A percentile compares a stretch with the other conserved stretches of the same genome.
phyloP scores from a whole-genome alignment of 306 rosid genomes.

The Quercus robur region DNA sequence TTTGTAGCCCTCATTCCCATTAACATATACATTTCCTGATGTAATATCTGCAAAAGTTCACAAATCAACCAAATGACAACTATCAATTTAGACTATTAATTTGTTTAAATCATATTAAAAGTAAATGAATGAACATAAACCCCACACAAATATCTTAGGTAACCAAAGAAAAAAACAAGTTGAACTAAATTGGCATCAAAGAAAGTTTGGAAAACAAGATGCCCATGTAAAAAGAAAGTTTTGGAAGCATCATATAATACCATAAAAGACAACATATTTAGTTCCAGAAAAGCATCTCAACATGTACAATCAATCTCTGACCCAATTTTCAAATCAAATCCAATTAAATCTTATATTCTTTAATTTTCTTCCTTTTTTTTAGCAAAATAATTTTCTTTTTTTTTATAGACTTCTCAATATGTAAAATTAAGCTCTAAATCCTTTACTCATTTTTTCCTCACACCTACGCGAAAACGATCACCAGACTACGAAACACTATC shows the following conservation, averaged over 20 bases:
- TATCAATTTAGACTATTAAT: not conserved
- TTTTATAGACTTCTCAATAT: too few species aligned
- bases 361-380: too few species aligned
- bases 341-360: not conserved
- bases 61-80: conserved; percentile 9
- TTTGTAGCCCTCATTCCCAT: conserved; percentile 51
- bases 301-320: not conserved
- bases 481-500: not conserved
- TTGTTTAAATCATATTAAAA: not conserved
- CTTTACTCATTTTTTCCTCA: not conserved
- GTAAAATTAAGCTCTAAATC: not conserved
- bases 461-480: not conserved
- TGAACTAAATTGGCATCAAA: not conserved
- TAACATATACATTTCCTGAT: conserved; percentile 41
- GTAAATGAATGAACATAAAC: not conserved
- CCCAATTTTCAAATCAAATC: not conserved
- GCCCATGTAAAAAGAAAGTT: not conserved
- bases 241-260: not conserved
- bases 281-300: not conserved
- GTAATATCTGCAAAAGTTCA: conserved; percentile 51
- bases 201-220: not conserved
- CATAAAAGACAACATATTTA: not conserved
- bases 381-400: too few species aligned
- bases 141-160: not conserved
- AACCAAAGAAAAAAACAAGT: not conserved